A percentile compares a stretch with the other conserved stretches of the same genome.
Evolutionary conservation across 169 alveolate species (phyloP).

Genomic region (Theileria annulata): DNA sequence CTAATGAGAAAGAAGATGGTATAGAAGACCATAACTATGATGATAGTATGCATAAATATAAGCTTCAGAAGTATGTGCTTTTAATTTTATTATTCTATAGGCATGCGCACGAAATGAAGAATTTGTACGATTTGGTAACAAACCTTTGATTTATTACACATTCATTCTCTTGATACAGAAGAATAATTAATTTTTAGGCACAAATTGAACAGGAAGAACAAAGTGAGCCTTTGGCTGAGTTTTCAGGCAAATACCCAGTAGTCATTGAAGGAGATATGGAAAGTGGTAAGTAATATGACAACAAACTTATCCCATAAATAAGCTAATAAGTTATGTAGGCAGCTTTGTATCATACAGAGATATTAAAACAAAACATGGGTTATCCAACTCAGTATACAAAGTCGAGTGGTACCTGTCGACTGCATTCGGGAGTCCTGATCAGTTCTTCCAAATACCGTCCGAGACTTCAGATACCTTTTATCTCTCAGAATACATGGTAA

Average conservation of each 20-base stretch:
- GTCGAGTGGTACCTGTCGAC: slow-evolving; percentile 76
- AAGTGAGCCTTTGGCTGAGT: slow-evolving; percentile 44
- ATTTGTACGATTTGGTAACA: background rate
- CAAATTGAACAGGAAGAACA: background rate
- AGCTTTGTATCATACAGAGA: slow-evolving; percentile 38
- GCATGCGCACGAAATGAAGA: slow-evolving; percentile 8
- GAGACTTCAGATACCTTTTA: slow-evolving; percentile 61
- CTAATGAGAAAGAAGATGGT: background rate
- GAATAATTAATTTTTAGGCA: background rate
- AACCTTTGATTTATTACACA: background rate
- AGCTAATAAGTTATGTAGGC: slow-evolving; percentile 6
- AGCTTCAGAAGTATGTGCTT: slow-evolving; percentile 18
- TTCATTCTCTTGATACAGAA: background rate
- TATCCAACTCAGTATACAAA: slow-evolving; percentile 36
- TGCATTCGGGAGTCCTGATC: slow-evolving; percentile 44
- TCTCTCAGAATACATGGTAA: slow-evolving; percentile 71
- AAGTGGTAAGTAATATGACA: slow-evolving; percentile 4
- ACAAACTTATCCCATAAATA: background rate
- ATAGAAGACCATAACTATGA: background rate
- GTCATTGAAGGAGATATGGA: slow-evolving; percentile 58
- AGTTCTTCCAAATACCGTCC: slow-evolving; percentile 46
- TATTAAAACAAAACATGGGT: slow-evolving; percentile 21
- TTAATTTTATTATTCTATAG: slow-evolving; percentile 5
- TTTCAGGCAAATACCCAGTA: slow-evolving; percentile 39
- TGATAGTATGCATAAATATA: background rate